Percentiles rank a stretch among this genome's conserved stretches.
Evolutionary conservation across 225 moss, liverwort and hornwort species (phyloP).

Genomic region (Bryum argenteum): DNA sequence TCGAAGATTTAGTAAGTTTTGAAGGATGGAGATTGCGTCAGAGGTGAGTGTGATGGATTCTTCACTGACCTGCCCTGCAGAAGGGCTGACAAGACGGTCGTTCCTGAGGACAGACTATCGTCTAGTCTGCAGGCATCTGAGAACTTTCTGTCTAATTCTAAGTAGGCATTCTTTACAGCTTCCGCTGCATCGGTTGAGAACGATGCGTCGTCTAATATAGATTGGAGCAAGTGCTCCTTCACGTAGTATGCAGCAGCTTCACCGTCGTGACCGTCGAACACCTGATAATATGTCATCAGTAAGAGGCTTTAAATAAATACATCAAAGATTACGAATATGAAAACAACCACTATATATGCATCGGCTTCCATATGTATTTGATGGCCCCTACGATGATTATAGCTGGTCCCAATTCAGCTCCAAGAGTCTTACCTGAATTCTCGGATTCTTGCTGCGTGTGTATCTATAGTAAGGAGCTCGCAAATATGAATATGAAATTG

Average conservation of each 20-base stretch:
- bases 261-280: constrained; percentile 94
- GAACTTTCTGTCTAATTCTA: constrained; percentile 68
- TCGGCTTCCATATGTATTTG: too few species aligned
- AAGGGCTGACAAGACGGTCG: constrained; percentile 81
- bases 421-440: too few species aligned
- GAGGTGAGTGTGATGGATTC: neutral
- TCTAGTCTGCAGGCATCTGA: constrained; percentile 61
- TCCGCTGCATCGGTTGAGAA: constrained; percentile 66
- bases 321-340: too few species aligned
- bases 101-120: constrained; percentile 69
- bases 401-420: too few species aligned
- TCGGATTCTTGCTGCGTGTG: too few species aligned
- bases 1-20: neutral
- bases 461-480: too few species aligned
- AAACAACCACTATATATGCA: neutral
- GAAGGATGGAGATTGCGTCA: too few species aligned
- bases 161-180: constrained; percentile 83
- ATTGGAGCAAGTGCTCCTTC: constrained; percentile 70
- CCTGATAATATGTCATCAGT: constrained; percentile 55
- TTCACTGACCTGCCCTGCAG: constrained; percentile 81
- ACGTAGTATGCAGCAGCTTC: constrained; percentile 81
- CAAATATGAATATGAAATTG: neutral
- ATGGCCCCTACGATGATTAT: too few species aligned
- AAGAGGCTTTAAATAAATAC: constrained; percentile 11
- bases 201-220: constrained; percentile 67